Percentiles rank a stretch among this genome's conserved stretches.
These are phyloP conservation scores for Scenedesmus sp. DNA, from an alignment of 163 green algal species.

Conservation along the genomic window DNA sequence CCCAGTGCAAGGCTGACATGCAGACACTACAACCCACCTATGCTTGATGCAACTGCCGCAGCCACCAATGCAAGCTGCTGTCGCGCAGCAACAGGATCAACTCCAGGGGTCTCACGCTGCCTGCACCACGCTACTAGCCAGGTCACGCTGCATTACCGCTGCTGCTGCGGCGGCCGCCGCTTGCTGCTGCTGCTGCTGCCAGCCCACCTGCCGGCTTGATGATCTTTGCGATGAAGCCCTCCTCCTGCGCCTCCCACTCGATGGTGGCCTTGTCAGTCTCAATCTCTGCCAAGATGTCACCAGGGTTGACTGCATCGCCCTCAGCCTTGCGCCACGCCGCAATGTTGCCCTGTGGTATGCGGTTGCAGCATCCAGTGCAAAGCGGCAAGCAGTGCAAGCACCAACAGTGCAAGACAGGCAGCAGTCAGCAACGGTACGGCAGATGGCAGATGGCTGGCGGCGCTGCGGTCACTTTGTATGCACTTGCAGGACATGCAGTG, in stretches of 20 bases:
- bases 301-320: conserved; percentile 81
- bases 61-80: too few relatives aligned
- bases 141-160: too few relatives aligned
- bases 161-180: background rate
- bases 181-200: background rate
- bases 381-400: background rate
- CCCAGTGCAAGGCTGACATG: background rate
- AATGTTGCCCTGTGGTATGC: conserved; percentile 79
- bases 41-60: too few relatives aligned
- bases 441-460: too few relatives aligned
- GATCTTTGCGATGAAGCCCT: conserved; percentile 88
- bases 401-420: background rate
- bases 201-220: conserved; percentile 57
- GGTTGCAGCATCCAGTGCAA: background rate
- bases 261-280: conserved; percentile 96
- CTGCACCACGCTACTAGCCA: too few relatives aligned
- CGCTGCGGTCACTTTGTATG: too few relatives aligned
- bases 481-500: too few relatives aligned
- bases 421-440: too few relatives aligned
- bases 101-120: too few relatives aligned
- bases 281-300: conserved; percentile 89
- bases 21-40: background rate
- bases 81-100: too few relatives aligned
- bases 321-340: conserved; percentile 84
- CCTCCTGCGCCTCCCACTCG: conserved; percentile 92